Base-by-base conservation (phyloP, 768 basidiomycete genomes). In the Pleurotus cornucopiae region DNA sequence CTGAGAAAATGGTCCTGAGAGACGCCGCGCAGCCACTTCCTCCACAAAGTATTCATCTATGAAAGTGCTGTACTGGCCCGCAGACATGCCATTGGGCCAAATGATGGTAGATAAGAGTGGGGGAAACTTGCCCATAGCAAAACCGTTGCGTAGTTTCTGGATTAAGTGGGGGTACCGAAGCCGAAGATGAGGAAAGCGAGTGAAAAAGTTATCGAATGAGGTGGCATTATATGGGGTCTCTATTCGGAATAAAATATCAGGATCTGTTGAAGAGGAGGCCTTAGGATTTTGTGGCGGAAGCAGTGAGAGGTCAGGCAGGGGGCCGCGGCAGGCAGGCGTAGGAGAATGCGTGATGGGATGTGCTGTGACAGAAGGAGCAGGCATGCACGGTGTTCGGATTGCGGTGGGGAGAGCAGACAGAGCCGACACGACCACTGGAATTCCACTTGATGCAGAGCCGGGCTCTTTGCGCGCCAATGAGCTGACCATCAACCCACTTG, bases 291-390 rank as follows among this genome's bases (percentile, higher is more conserved):
- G 30, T 9, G 30, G 30, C 7, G 30, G 30, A 30, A 30, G 30
- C 30, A 30, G 30, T 30, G 30, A 30, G 30, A 30, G 30, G 9
- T 30, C 23, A 23, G 23, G 23, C 23, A 23, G 23, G 23, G 23
- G 23, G 64, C 20, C 23, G 23, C 51, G 23, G 58, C 23, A 60
- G 58, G 62, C 69, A 69, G 21, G 46, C 57, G 59, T 60, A 65
- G n/a, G 67, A 61, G 53, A 70, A 56, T 47, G 69, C 67, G 20
- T 60, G 39, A 55, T 72, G 70, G 13, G 45, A 45, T 11, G 57
- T 53, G n/a, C 48, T 55, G 1, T 67, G 66, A 48, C 70, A 71
- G 60, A 69, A 65, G 38, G 68, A 68, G 60, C 70, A 73, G 47
- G 64, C 18, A 47, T 73, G 70, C 41, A 61, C 9, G 2, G 61